Evolutionary conservation across 768 basidiomycete species (phyloP), one percentile per base, ranked within the genome.

Genomic region (Russula emetica): DNA sequence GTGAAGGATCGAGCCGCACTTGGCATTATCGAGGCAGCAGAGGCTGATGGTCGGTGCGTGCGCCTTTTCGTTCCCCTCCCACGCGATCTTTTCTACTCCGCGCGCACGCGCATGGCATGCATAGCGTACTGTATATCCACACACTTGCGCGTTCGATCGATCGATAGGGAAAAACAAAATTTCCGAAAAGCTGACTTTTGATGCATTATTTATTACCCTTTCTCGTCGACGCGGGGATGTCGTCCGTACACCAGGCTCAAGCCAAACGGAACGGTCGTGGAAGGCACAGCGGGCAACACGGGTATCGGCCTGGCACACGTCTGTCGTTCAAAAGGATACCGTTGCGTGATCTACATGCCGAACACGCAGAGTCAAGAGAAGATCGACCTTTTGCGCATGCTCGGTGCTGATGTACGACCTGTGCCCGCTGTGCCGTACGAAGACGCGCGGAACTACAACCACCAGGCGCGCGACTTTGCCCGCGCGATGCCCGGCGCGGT

Each of bases 301-400:
- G 96, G 95, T 45, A 97, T 97, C 61, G 95, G 95, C 40, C 81
- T 98, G 36, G 94, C 93, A 7, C 94, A 95, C 71, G 95, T 98
- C 59, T 98, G 97, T 76, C 79, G 97, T 67, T 84, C 92, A 8
- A 85, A 80, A 70, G 95, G 97, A 3, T 98, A 99, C 80, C 91
- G 87, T 73, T 98, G 97, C 74, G 96, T 99, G 11, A 99, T 99
- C 71, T 99, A 92, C 83, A 98, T 99, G 96, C 96, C 96, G 34
- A 80, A 97, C 74, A 93, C 88, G 5, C 91, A 97, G 89, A 94
- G 90, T 73, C 94, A 96, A 78, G 96, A 99, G 73, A 99, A 99
- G 79, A 97, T 98, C 60, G 96, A 99, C 75, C 85, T 99, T 32
- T 80, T 99, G 60, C 86, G 87, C 59, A 96, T 99, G 96, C 83